Evolutionary conservation across 2,329 filamentous ascomycete genomes (phyloP).

Genomic region (Aureobasidium mangrovei): DNA sequence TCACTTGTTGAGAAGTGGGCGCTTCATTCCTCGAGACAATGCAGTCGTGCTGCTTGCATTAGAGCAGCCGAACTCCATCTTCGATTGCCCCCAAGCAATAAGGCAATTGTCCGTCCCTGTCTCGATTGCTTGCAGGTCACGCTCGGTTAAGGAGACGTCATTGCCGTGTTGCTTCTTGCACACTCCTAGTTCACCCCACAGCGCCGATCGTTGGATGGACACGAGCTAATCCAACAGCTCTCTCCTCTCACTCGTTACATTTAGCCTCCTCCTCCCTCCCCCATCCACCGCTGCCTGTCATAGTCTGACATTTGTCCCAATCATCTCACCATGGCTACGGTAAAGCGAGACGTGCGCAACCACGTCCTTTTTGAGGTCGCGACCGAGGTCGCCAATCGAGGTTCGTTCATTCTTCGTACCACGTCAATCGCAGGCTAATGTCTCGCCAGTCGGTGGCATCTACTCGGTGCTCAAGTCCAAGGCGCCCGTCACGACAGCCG

Average conservation of each 20-base stretch:
- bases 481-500: slow-evolving; percentile 90
- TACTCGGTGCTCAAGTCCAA: slow-evolving; percentile 99
- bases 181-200: not conserved
- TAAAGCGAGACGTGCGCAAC: slow-evolving; percentile 71
- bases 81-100: not conserved
- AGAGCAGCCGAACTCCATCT: too few relatives aligned
- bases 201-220: not conserved
- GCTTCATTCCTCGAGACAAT: not conserved
- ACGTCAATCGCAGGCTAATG: slow-evolving; percentile 16
- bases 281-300: not conserved
- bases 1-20: not conserved
- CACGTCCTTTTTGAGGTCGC: slow-evolving; percentile 95
- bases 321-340: slow-evolving; percentile 23
- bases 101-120: not conserved
- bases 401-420: slow-evolving; percentile 40
- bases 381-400: slow-evolving; percentile 94
- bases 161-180: not conserved
- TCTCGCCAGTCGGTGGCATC: slow-evolving; percentile 74
- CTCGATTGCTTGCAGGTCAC: too few relatives aligned
- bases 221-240: slow-evolving; percentile 7
- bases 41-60: not conserved
- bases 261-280: slow-evolving; percentile 4
- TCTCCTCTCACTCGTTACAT: not conserved
- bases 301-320: not conserved
- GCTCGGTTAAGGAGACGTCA: not conserved